A percentile compares a stretch with the other conserved stretches of the same genome.
These are phyloP conservation scores for Allantophomopsis lycopodina DNA, from an alignment of 2,329 filamentous ascomycete genomes.

Conservation along the genomic window DNA sequence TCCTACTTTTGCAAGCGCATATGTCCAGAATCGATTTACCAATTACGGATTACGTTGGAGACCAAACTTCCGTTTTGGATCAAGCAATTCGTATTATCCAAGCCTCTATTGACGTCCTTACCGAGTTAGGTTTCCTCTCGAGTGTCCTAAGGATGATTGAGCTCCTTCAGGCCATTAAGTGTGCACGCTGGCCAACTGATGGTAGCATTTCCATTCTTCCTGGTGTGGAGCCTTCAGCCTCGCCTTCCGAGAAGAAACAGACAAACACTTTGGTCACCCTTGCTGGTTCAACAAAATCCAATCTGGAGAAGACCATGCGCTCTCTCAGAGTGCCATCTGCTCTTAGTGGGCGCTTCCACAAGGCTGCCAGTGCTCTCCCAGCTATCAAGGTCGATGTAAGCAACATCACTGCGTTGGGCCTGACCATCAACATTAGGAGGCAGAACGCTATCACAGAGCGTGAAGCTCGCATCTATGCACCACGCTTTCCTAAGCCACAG, in stretches of 20 bases:
- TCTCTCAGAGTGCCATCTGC: constrained; percentile 30
- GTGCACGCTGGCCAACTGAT: constrained; percentile 79
- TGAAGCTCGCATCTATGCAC: constrained; percentile 70
- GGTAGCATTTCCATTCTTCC: constrained; percentile 69
- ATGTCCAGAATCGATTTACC: constrained; percentile 88
- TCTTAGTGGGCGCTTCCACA: constrained; percentile 25
- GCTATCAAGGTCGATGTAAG: constrained; percentile 49
- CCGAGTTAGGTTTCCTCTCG: constrained; percentile 72
- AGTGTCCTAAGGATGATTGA: constrained; percentile 72
- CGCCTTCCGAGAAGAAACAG: constrained; percentile 7
- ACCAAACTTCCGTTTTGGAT: constrained; percentile 80
- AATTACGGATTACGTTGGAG: constrained; percentile 93
- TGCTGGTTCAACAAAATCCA: constrained; percentile 28
- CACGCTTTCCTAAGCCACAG: constrained; percentile 85
- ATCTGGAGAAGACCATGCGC: constrained; percentile 13
- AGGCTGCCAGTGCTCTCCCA: constrained; percentile 54
- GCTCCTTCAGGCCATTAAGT: constrained; percentile 85
- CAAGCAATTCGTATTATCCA: constrained; percentile 96
- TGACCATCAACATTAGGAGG: constrained; percentile 52
- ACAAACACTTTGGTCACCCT: constrained; percentile 8
- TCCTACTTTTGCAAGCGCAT: constrained; percentile 85
- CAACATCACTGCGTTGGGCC: constrained; percentile 43
- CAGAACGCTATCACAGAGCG: constrained; percentile 50
- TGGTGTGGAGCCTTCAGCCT: constrained; percentile 36
- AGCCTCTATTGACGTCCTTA: constrained; percentile 84